phyloP scores from a whole-genome alignment of 306 rosid genomes.

The Begonia loranthoides region DNA sequence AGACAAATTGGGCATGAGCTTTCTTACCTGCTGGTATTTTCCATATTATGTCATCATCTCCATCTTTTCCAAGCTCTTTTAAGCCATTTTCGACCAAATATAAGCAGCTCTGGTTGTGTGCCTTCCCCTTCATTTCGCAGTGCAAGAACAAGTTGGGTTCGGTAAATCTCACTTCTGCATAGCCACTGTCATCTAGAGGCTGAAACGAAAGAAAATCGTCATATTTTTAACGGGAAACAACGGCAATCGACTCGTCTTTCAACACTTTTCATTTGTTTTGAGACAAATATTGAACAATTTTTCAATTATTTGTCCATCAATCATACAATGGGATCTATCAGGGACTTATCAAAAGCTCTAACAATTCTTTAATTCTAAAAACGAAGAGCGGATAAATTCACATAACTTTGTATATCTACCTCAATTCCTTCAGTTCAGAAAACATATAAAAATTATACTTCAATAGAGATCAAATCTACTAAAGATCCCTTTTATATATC shows the following conservation, averaged over 20 bases:
- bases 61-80: conserved; percentile 13
- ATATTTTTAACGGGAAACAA: no score
- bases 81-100: conserved; percentile 18
- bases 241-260: no score
- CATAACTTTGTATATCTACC: no score
- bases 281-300: no score
- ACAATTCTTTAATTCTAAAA: no score
- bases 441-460: no score
- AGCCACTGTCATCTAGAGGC: conserved; percentile 72
- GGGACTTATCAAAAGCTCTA: no score
- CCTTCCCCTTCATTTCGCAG: conserved; percentile 27
- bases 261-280: not conserved
- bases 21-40: conserved; percentile 53
- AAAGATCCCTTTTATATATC: no score
- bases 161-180: conserved; percentile 39
- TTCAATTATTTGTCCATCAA: no score
- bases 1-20: conserved; percentile 41
- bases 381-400: no score
- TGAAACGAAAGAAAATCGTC: conserved; percentile 11
- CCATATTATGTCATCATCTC: conserved; percentile 35
- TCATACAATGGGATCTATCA: not conserved
- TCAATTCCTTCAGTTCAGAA: no score
- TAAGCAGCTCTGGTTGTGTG: conserved; percentile 27
- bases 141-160: conserved; percentile 46
- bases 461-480: no score